Base-by-base conservation (phyloP, 768 basidiomycete genomes). In the Lactarius pseudohatsudake region DNA sequence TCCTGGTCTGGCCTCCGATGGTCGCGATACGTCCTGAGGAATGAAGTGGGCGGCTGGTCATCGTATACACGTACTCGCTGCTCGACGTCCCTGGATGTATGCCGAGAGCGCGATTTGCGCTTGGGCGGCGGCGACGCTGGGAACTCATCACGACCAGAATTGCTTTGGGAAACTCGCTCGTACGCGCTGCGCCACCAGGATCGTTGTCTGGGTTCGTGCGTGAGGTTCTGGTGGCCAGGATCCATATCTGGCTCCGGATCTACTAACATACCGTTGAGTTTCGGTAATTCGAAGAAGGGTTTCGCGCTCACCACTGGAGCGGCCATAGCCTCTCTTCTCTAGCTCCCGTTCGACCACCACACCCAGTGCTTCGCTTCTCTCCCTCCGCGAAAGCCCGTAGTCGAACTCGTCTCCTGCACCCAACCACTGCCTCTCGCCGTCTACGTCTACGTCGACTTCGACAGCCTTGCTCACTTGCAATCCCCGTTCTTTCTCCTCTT, bases 301-400 rank as follows among this genome's bases (percentile, higher is more conserved):
- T 32, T 50, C 38, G 32, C 22, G 59, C 68, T 67, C 43, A 69
- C 68, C 53, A 67, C 68, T 30, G 7, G 32, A 47, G 45, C 30
- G 56, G 3, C 53, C 57, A 40, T 60, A 57, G 3, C 65, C 67
- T 36, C 82, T 78, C 65, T 74, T 79, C 57, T 80, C 75, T 10
- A 87, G 74, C 74, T 87, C 87, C 47, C 73, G 78, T 69, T 84
- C 81, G 40, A 88, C 81, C 73, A 85, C 83, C 34, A 77, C 77
- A 61, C 79, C 83, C 13, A 88, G 74, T 8, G 77, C 79, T 43
- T 85, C 85, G 70, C 85, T 86, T 72, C 79, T 78, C 74, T 86
- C 85, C 60, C 77, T 69, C 36, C 76, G 74, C 7, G 72, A 71
- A 22, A 83, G 74, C 3, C 80, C 82, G 73, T 83, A 82, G 9